Conservation (phyloP, 1,284 basidiomycete genomes). For the Pseudozyma pruni region DNA sequence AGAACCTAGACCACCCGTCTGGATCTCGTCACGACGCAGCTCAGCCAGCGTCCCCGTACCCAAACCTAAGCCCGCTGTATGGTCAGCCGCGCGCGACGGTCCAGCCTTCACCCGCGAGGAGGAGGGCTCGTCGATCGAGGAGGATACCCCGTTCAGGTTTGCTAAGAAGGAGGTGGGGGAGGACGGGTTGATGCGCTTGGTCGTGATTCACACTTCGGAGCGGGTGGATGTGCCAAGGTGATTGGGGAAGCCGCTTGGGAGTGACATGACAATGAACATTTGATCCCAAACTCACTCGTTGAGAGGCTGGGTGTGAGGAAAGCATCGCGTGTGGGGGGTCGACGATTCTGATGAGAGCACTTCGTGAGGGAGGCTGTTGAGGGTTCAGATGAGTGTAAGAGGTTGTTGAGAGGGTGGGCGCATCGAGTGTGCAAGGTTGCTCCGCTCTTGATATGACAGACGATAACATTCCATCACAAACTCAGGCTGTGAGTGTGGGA, state of each 20-base stretch:
- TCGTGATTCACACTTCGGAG: slow-evolving; percentile 25
- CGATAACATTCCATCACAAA: too few relatives aligned
- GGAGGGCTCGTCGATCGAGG: not conserved
- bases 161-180: slow-evolving; percentile 15
- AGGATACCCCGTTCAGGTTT: slow-evolving; percentile 16
- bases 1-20: too few relatives aligned
- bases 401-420: too few relatives aligned
- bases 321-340: too few relatives aligned
- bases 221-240: not conserved
- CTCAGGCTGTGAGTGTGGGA: too few relatives aligned
- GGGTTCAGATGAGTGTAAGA: too few relatives aligned
- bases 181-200: slow-evolving; percentile 24
- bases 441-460: too few relatives aligned
- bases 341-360: not conserved
- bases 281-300: too few relatives aligned
- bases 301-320: too few relatives aligned
- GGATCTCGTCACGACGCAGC: not conserved
- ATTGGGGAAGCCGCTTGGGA: too few relatives aligned
- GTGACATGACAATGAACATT: not conserved
- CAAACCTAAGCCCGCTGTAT: slow-evolving; percentile 5
- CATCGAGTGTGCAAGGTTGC: too few relatives aligned
- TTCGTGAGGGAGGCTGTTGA: too few relatives aligned
- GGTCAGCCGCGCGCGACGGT: slow-evolving; percentile 28
- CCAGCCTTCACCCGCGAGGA: slow-evolving; percentile 11
- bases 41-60: slow-evolving; percentile 10